Evolutionary conservation across 257 asterid species (phyloP).

Genomic region (Ballota nigra): DNA sequence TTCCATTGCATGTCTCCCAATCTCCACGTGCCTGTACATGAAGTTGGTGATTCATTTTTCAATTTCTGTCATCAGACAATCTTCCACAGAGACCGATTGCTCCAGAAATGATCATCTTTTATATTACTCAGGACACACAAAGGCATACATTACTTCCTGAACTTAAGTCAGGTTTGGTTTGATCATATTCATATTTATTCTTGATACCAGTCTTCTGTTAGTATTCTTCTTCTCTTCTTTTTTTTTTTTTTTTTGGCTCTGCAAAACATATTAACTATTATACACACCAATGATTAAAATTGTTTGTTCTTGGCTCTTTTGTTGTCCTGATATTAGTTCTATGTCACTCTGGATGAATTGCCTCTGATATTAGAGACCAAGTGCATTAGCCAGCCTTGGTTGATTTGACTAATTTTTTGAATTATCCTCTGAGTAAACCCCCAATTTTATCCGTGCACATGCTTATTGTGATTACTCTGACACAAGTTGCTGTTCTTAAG

Average conservation of each 20-base stretch:
- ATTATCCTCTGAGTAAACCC: neutral
- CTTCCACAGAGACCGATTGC: conserved; percentile 63
- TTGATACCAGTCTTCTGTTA: neutral
- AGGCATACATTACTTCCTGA: conserved; percentile 71
- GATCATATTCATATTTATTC: conserved; percentile 2
- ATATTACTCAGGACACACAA: conserved; percentile 88
- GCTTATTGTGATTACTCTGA: neutral
- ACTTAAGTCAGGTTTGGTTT: conserved; percentile 59
- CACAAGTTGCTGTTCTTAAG: neutral
- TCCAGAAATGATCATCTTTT: conserved; percentile 70
- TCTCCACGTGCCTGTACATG: conserved; percentile 14
- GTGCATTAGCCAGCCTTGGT: neutral
- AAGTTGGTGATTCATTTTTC: conserved; percentile 22
- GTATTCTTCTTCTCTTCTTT: neutral
- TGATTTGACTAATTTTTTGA: neutral
- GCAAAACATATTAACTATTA: neutral
- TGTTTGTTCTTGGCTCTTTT: neutral
- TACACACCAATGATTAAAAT: neutral
- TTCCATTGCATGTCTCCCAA: conserved; percentile 2
- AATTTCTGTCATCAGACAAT: conserved; percentile 44
- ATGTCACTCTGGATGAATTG: neutral
- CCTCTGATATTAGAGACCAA: neutral
- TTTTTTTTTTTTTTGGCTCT: neutral
- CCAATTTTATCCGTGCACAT: neutral
- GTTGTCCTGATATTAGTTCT: neutral